These are phyloP conservation scores for Pseudoneurospora amorphoporcata DNA, from an alignment of 495 filamentous ascomycete species.

Conservation along the genomic window DNA sequence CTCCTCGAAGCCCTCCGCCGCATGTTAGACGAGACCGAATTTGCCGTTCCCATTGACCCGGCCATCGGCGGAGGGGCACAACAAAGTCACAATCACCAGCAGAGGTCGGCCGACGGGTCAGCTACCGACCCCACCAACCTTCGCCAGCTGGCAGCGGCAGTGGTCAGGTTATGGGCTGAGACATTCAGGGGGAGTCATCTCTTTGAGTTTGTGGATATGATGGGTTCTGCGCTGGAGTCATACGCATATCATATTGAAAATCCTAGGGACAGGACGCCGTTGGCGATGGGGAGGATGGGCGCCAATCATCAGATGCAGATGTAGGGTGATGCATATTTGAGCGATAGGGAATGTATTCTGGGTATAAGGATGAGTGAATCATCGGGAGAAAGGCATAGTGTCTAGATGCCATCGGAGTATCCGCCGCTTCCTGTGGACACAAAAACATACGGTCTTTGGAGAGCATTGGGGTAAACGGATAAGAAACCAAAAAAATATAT, in stretches of 20 bases:
- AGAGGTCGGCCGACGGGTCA: slow-evolving; percentile 26
- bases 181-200: slow-evolving; percentile 59
- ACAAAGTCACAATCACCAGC: slow-evolving; percentile 22
- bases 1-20: slow-evolving; percentile 57
- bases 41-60: slow-evolving; percentile 49
- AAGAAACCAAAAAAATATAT: neutral
- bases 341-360: neutral
- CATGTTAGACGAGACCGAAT: slow-evolving; percentile 69
- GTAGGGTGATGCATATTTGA: neutral
- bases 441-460: neutral
- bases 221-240: slow-evolving; percentile 50
- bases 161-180: slow-evolving; percentile 57
- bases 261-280: slow-evolving; percentile 36
- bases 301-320: neutral
- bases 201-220: slow-evolving; percentile 55
- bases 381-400: neutral
- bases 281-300: slow-evolving; percentile 13
- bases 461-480: neutral
- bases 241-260: slow-evolving; percentile 58
- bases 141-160: slow-evolving; percentile 49
- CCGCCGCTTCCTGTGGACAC: neutral
- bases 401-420: neutral
- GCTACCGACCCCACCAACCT: slow-evolving; percentile 41
- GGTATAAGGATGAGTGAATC: neutral
- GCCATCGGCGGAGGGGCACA: slow-evolving; percentile 20